Percentiles rank a stretch among this genome's conserved stretches.
phyloP scores from a whole-genome alignment of 2,329 filamentous ascomycete species.

The Aspergillus brasiliensis region DNA sequence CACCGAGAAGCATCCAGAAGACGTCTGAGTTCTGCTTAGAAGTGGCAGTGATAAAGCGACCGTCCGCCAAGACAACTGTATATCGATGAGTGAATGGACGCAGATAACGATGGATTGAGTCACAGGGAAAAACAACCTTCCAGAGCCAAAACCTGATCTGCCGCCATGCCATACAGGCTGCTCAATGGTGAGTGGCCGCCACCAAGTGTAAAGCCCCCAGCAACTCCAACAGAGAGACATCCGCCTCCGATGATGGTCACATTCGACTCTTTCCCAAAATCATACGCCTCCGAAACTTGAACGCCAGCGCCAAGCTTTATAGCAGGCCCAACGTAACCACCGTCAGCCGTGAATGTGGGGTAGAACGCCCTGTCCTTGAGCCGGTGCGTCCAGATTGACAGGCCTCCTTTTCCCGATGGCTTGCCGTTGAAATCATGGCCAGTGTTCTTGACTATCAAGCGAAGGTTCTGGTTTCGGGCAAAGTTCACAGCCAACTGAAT shows the following conservation, averaged over 20 bases:
- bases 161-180: conserved; percentile 56
- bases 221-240: conserved; percentile 54
- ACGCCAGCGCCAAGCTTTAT: conserved; percentile 58
- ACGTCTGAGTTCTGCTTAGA: conserved; percentile 39
- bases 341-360: conserved; percentile 32
- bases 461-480: conserved; percentile 32
- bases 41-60: conserved; percentile 24
- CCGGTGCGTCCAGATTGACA: conserved; percentile 28
- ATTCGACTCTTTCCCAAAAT: conserved; percentile 46
- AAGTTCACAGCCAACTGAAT: conserved; percentile 37
- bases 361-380: conserved; percentile 32
- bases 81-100: not conserved
- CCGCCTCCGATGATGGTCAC: conserved; percentile 56
- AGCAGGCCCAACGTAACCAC: conserved; percentile 52
- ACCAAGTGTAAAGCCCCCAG: conserved; percentile 47
- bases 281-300: conserved; percentile 52
- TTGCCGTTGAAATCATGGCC: conserved; percentile 53
- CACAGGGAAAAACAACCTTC: conserved; percentile 29
- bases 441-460: conserved; percentile 47
- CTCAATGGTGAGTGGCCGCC: conserved; percentile 48
- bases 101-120: not conserved
- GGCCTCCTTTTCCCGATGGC: conserved; percentile 58
- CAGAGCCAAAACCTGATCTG: conserved; percentile 57
- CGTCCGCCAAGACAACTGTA: conserved; percentile 20
- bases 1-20: conserved; percentile 56